Evolutionary conservation across 2,329 filamentous ascomycete species (phyloP), one percentile per base, ranked within the genome.

Genomic region (Beauveria brongniartii): DNA sequence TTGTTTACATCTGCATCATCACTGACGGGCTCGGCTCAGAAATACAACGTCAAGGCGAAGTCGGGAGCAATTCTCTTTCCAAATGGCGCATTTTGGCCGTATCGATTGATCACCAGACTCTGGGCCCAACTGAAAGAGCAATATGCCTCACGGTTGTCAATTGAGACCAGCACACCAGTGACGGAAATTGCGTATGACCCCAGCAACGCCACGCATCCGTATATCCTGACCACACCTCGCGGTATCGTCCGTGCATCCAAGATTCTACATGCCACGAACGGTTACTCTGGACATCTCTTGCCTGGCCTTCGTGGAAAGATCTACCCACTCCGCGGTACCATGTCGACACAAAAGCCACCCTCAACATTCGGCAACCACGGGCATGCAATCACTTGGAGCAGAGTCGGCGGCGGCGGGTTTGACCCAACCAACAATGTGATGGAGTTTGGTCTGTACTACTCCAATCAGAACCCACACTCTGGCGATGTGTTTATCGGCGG

Each of bases 231-330:
- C 2, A 85, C 83, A 0, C 62, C 67, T 0, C 71, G 80, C 3
- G 82, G 81, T 0, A 64, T 47, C 0, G 74, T 84, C 14, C 67
- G 65, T 1, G 74, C 80, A 16, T 72, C 71, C 2, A 76, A 82
- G 55, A 70, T 86, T 6, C 73, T 86, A 1, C 81, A 86, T 63
- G 80, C 80, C 41, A 85, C 81, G 0, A 85, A 86, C 63, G 80
- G 72, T 2, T 78, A 80, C 64, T 73, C 78, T 0, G 69, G 76
- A 0, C 77, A 83, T 55, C 73, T 85, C 2, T 68, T 85, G 2
- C 80, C 81, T 0, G 73, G 71, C 0, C 69, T 84, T 3, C 69
- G 73, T 1, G 74, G 75, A 2, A 74, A 75, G 18, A 67, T 81
- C 10, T 75, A 76, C 8, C 74, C 78, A 0, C 62, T 77, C 1